Evolutionary conservation across 2,329 filamentous ascomycete species (phyloP).

Genomic region (Monilinia fructigena): DNA sequence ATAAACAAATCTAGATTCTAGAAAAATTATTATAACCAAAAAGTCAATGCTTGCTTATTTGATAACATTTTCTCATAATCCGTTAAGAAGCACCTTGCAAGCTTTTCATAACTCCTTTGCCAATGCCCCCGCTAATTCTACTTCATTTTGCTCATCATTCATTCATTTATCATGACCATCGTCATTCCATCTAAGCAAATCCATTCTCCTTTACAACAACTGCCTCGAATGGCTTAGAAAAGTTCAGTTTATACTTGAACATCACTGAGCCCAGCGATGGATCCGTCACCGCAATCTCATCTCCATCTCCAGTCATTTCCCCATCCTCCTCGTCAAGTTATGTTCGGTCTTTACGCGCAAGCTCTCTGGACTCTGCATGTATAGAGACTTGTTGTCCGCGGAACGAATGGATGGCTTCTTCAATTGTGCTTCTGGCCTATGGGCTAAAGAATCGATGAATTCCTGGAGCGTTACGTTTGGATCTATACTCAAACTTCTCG

Average conservation of each 20-base stretch:
- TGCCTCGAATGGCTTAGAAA: conserved; percentile 28
- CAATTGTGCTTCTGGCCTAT: conserved; percentile 83
- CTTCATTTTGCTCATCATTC: conserved; percentile 11
- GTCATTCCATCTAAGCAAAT: not conserved
- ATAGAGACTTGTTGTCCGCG: conserved; percentile 80
- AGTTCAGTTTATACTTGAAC: conserved; percentile 40
- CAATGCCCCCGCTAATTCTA: not conserved
- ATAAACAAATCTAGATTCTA: conserved; percentile 28
- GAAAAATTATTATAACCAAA: conserved; percentile 13
- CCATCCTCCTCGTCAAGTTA: conserved; percentile 76
- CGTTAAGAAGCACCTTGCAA: conserved; percentile 5
- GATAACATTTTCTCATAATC: conserved; percentile 8
- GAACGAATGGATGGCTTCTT: conserved; percentile 87
- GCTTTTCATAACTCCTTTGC: conserved; percentile 18
- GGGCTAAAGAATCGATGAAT: conserved; percentile 79
- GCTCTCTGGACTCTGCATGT: conserved; percentile 80
- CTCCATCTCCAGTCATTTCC: conserved; percentile 75
- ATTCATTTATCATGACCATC: not conserved
- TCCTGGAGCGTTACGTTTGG: conserved; percentile 73
- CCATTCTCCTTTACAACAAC: not conserved
- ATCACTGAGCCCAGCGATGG: conserved; percentile 66
- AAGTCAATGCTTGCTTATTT: conserved; percentile 16
- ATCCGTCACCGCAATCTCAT: conserved; percentile 90
- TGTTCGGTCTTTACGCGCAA: conserved; percentile 80
- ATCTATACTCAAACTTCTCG: conserved; percentile 72